Base-by-base conservation (phyloP, 257 asterid species). In the Linaria vulgaris region DNA sequence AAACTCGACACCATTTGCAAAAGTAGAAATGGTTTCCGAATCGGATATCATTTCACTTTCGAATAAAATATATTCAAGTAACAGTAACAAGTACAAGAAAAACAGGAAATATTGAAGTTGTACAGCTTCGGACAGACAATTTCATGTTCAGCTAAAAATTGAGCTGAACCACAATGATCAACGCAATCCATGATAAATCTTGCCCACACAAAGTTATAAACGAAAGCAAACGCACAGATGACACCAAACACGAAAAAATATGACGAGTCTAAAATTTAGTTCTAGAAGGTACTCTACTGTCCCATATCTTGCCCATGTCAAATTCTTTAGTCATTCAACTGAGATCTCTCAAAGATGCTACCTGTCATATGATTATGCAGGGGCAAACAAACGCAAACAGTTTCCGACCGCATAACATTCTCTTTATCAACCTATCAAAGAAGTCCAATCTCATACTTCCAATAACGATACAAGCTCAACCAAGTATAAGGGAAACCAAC, bases 331-430 rank as follows among this genome's bases (percentile, higher is more conserved):
- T 69, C 41, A 43, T 59, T 30, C 43, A 53, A 30, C 63, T 53
- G 56, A 69, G 14, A 27, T 44, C 58, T 31, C 66, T 22, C 69
- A 60, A 55, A 46, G 19, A 61, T 51, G 49, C n/a, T 43, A 53
- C 16, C 30, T 22, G 17, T 16, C 52, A 41, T 13, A 6, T 24
- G 10, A 56, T 31, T 34, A 12, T n/a, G 12, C 22, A 47, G 39
- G 38, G 17, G 50, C 38, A 61, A 17, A 39, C 19, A 56, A 46
- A 14, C 37, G 16, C 43, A 34, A 12, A 34, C 61, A 47, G 46
- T 62, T 45, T 53, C 63, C 58, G 30, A 43, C 11, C 54, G 48
- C 57, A 46, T 20, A 54, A 56, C 24, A n/a, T 17, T 48, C 24
- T 19, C 25, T 16, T 20, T 16, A 48, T 48, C 25, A 13, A 48